Evolutionary conservation across 164 flowering plant species (phyloP).

Genomic region (Vitis cinerea): DNA sequence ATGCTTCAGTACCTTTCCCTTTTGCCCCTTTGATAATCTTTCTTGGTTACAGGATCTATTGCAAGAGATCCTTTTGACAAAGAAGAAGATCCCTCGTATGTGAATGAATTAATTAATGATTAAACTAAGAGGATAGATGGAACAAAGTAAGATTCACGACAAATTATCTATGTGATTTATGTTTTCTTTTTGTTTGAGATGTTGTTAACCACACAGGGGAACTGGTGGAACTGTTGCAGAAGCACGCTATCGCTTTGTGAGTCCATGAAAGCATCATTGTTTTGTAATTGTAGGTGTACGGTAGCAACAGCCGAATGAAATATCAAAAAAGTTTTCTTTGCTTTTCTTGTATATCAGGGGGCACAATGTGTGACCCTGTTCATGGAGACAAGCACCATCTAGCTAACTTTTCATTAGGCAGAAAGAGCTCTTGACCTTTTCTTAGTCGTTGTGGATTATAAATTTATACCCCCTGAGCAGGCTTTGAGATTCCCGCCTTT

Average conservation of each 20-base stretch:
- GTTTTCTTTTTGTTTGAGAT: too few relatives aligned
- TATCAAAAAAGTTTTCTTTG: not conserved
- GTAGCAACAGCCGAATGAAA: not conserved
- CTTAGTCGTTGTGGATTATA: not conserved
- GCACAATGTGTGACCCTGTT: conserved; percentile 6
- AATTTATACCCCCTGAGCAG: not conserved
- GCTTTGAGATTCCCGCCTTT: conserved; percentile 12
- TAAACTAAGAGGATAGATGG: not conserved
- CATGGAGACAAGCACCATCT: conserved; percentile 10
- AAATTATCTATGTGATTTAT: not conserved
- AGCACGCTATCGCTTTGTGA: not conserved
- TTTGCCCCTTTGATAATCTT: conserved; percentile 3
- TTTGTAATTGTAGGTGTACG: conserved; percentile 10
- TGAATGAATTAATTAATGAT: not conserved
- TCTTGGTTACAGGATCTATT: conserved; percentile 1
- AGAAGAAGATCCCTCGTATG: conserved; percentile 9
- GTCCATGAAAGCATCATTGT: conserved; percentile 8
- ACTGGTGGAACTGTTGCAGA: not conserved
- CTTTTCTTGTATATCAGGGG: not conserved
- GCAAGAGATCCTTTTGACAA: conserved; percentile 6
- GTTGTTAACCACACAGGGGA: too few relatives aligned
- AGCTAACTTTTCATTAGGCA: conserved; percentile 8
- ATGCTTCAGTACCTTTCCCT: conserved; percentile 13
- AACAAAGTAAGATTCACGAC: conserved; percentile 8
- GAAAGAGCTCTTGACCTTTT: conserved; percentile 13